Evolutionary conservation across 2,329 filamentous ascomycete species (phyloP), one percentile per base, ranked within the genome.

Genomic region (Aspergillus fumigatus): DNA sequence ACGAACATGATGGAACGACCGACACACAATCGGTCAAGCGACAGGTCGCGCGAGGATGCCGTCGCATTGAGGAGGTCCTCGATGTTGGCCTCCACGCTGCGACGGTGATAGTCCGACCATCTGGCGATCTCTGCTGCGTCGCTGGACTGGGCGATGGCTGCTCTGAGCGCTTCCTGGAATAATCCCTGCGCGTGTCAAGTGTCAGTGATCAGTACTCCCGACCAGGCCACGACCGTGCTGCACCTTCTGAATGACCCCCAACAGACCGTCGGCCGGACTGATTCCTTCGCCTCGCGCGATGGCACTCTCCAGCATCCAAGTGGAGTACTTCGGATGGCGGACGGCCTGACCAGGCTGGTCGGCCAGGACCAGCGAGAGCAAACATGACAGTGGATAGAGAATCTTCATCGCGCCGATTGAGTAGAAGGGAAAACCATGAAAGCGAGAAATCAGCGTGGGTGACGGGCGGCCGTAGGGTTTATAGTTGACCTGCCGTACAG

Each of bases 271-370:
- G n/a, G 48, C 48, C 21, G 48, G 48, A 21, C 25, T 50, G 17
- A 50, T 50, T 32, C 48, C 48, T 35, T 50, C 48, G 10, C 23
- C 27, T 38, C 48, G 48, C 27, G 26, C 48, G n/a, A 50, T 27
- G 48, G 38, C 23, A 38, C 48, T 50, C n/a, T 50, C 48, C 48
- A 50, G 48, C 48, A 50, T 50, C 48, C 48, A 50, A 7, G 48
- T 50, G 10, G 48, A 50, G 19, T 45, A 21, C 19, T 45, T 45
- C 41, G 41, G 41, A 45, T 45, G 4, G 8, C 41, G 17, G 38
- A 41, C 38, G 41, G 41, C 41, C 41, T 23, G 41, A 19, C 40
- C 40, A 25, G 19, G n/a, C 41, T 9, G 25, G 19, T 6, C 23
- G 41, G 19, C 41, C 41, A 45, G 2, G 9, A 21, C 19, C 19